A percentile compares a stretch with the other conserved stretches of the same genome.
These are phyloP conservation scores for Kernera saxatilis DNA, from an alignment of 345 rosid genomes.

Conservation along the genomic window DNA sequence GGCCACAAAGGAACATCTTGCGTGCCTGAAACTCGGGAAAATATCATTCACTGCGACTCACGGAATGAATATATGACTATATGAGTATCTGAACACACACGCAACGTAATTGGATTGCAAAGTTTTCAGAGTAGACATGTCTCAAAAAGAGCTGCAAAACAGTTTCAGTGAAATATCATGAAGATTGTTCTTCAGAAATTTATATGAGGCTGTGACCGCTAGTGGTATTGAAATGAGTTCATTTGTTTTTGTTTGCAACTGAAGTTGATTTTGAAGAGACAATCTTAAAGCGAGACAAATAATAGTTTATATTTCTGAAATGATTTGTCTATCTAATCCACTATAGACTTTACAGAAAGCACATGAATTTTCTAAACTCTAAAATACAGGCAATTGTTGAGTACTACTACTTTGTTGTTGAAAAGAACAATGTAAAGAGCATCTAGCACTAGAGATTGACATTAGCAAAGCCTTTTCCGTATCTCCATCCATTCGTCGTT, in stretches of 20 bases:
- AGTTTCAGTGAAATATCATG: neutral
- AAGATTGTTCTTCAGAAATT: neutral
- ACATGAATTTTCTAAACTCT: neutral
- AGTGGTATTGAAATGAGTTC: neutral
- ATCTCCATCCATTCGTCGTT: neutral
- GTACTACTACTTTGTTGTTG: neutral
- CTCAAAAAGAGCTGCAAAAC: no score
- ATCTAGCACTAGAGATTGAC: neutral
- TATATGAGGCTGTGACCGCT: neutral
- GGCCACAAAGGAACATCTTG: neutral
- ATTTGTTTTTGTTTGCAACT: neutral
- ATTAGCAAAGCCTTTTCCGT: neutral
- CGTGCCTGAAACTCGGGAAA: neutral
- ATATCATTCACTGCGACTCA: no score
- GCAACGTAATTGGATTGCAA: neutral
- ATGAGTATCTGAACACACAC: neutral
- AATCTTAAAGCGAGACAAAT: no score
- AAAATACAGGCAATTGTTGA: slow-evolving; percentile 5
- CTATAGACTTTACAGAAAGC: neutral
- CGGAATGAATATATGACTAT: no score
- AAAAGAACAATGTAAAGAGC: neutral
- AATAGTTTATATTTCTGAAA: no score
- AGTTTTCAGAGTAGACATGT: neutral
- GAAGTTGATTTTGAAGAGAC: neutral
- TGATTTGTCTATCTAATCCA: neutral